Evolutionary conservation across 2,329 filamentous ascomycete species (phyloP), one percentile per base, ranked within the genome.

Genomic region (Cryphonectria radicalis): DNA sequence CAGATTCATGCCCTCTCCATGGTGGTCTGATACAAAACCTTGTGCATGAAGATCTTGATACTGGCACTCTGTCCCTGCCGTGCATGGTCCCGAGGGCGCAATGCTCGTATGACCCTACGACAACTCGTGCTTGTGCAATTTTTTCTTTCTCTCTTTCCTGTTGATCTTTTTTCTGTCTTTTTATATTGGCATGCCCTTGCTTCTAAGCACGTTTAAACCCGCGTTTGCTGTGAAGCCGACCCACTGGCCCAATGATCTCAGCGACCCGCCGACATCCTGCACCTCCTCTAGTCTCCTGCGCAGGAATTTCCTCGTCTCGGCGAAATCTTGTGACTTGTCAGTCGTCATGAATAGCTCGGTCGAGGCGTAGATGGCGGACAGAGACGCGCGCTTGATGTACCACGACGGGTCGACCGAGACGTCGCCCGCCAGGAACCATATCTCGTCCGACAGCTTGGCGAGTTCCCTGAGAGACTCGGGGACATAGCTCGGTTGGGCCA

Each of bases 281-380:
- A 88, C 84, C 82, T 97, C 95, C 72, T 89, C 86, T 70, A 97
- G 82, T 73, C 95, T 87, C 60, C 94, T 87, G 69, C 91, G 88
- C 68, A 98, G 83, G 79, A 98, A 99, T 13, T 89, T 86, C 74
- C 91, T 90, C 4, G 96, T 98, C 74, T 95, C 93, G 13, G 78
- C 80, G 77, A 93, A 96, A n/a, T 88, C 89, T 0, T 87, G 83
- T 4, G 91, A 94, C 72, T 84, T 86, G 81, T 98, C 96, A 72
- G 92, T 94, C 32, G 94, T 98, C 94, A 98, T 98, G 82, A 95
- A 97, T 6, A 98, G 84, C 82, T 99, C 96, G 70, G 91, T 88
- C 46, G 91, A 89, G 67, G 93, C 93, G 76, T 90, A 90, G 59
- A 88, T 84, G 75, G 86, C 81, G 46, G 87, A 87, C 13, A 90